Conservation (phyloP, 2,329 filamentous ascomycete genomes). For the Cylindrodendrum hubeiense region DNA sequence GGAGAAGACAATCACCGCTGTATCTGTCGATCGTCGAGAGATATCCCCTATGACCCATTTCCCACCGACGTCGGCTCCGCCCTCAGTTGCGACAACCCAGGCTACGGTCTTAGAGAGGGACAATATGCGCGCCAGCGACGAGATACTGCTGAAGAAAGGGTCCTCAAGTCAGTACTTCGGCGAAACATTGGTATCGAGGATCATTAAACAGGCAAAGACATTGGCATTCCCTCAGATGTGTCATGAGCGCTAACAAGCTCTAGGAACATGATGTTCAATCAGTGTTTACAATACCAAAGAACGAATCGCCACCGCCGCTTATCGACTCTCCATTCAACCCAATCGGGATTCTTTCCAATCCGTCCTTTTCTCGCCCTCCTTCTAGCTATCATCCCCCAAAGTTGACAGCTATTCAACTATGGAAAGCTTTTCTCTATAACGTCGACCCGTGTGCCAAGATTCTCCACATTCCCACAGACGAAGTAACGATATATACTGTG, state of each 20-base stretch:
- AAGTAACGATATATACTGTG: conserved; percentile 49
- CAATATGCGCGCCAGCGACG: conserved; percentile 23
- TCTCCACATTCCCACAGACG: conserved; percentile 46
- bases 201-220: conserved; percentile 47
- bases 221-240: too few species aligned
- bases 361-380: conserved; percentile 25
- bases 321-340: conserved; percentile 46
- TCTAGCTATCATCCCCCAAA: conserved; percentile 43
- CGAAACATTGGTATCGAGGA: conserved; percentile 50
- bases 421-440: conserved; percentile 45
- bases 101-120: neutral
- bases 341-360: conserved; percentile 49
- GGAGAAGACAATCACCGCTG: conserved; percentile 45
- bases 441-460: conserved; percentile 48
- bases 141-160: conserved; percentile 48
- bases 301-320: neutral
- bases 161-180: conserved; percentile 51
- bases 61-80: neutral
- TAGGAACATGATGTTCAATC: conserved; percentile 42
- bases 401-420: conserved; percentile 44
- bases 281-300: conserved; percentile 35
- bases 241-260: neutral
- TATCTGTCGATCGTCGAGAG: conserved; percentile 25
- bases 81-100: neutral
- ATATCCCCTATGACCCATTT: neutral